phyloP scores from a whole-genome alignment of 805 yeast species.

The Wickerhamomyces sydowiorum region DNA sequence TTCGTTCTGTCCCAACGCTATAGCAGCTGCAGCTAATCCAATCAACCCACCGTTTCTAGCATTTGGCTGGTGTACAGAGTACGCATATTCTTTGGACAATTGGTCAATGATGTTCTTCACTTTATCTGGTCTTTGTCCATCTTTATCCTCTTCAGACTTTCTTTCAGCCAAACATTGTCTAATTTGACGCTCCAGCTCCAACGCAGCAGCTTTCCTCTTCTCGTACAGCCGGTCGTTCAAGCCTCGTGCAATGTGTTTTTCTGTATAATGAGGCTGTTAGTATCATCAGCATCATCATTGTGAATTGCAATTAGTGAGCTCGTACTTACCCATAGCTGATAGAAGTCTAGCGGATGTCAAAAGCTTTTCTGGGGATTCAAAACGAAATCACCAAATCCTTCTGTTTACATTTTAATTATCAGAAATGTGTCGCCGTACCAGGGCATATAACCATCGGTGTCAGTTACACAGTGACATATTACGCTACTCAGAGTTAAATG shows the following conservation, averaged over 20 bases:
- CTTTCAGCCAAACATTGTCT: constrained; percentile 59
- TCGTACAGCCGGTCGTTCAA: constrained; percentile 71
- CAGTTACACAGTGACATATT: no score
- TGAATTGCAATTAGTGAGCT: no score
- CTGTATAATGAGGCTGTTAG: constrained; percentile 26
- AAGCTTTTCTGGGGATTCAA: no score
- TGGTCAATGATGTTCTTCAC: constrained; percentile 64
- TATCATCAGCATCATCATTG: no score
- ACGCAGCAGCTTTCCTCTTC: constrained; percentile 71
- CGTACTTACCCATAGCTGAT: no score
- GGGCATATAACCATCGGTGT: no score
- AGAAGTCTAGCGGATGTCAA: no score
- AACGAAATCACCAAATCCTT: no score
- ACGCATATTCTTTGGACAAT: constrained; percentile 69
- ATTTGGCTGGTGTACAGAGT: constrained; percentile 78
- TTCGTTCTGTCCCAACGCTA: constrained; percentile 81
- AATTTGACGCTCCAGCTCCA: constrained; percentile 72
- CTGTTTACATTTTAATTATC: background rate
- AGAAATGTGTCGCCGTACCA: background rate
- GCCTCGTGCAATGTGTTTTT: constrained; percentile 61
- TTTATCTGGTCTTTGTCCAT: constrained; percentile 27
- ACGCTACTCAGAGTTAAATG: no score
- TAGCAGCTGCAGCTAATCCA: constrained; percentile 93
- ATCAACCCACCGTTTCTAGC: constrained; percentile 94
- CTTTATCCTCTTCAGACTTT: constrained; percentile 43